A percentile compares a stretch with the other conserved stretches of the same genome.
Evolutionary conservation across 768 basidiomycete species (phyloP).

Genomic region (Atractiella rhizophila): DNA sequence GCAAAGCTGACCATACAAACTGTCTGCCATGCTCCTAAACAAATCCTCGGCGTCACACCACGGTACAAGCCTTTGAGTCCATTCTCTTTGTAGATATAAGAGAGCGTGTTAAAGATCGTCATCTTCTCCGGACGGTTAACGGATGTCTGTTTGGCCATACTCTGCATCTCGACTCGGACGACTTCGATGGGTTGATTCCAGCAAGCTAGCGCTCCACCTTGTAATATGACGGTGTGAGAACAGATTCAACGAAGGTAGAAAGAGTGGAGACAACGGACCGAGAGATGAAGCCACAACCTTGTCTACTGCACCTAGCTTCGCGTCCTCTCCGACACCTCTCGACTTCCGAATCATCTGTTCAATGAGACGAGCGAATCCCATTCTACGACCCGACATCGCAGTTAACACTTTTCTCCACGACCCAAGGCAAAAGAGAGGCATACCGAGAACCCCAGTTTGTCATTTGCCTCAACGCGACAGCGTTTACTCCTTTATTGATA

Average conservation of each 20-base stretch:
- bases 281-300: conserved; percentile 70
- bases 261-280: conserved; percentile 18
- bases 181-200: conserved; percentile 98
- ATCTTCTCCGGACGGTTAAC: conserved; percentile 69
- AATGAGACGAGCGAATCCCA: conserved; percentile 86
- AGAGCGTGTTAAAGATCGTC: conserved; percentile 57
- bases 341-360: conserved; percentile 52
- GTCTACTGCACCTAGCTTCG: conserved; percentile 48
- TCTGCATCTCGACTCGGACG: conserved; percentile 98
- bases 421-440: conserved; percentile 2
- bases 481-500: conserved; percentile 96
- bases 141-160: conserved; percentile 64
- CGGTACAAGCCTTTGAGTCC: conserved; percentile 90
- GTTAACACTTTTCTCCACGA: no score
- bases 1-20: no score
- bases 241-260: not conserved
- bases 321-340: conserved; percentile 51
- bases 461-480: conserved; percentile 25
- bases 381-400: conserved; percentile 30
- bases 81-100: conserved; percentile 89
- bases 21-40: no score
- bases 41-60: conserved; percentile 91
- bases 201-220: conserved; percentile 67
- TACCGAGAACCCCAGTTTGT: conserved; percentile 26
- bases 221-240: not conserved